A percentile compares a stretch with the other conserved stretches of the same genome.
Conservation (phyloP, 2,329 filamentous ascomycete genomes). For the Curvularia lunata region DNA sequence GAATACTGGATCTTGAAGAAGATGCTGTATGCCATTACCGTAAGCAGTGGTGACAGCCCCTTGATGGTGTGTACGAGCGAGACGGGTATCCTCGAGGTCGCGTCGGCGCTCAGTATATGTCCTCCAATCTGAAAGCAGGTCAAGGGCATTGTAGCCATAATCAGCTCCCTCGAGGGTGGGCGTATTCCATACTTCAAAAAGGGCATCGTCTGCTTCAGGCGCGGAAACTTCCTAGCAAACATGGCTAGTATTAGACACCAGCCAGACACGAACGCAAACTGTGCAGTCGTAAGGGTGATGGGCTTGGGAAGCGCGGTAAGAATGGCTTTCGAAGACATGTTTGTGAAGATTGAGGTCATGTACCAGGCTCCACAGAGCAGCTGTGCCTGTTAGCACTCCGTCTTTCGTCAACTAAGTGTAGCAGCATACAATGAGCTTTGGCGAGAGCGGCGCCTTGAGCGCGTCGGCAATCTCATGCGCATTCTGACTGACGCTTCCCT, state of each 20-base stretch:
- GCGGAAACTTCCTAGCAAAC: constrained; percentile 74
- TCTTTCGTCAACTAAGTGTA: constrained; percentile 7
- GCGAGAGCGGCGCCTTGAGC: constrained; percentile 86
- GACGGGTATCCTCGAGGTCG: constrained; percentile 92
- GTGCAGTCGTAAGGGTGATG: constrained; percentile 86
- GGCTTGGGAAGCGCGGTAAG: constrained; percentile 89
- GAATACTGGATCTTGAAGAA: constrained; percentile 91
- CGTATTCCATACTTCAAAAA: constrained; percentile 85
- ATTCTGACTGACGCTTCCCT: constrained; percentile 87
- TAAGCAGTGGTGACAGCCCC: constrained; percentile 93
- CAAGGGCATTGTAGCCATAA: constrained; percentile 86
- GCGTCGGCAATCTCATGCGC: constrained; percentile 92
- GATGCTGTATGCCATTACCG: constrained; percentile 88
- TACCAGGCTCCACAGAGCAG: constrained; percentile 90
- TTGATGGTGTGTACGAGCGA: constrained; percentile 99
- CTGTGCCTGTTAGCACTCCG: constrained; percentile 57
- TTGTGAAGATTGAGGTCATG: constrained; percentile 91
- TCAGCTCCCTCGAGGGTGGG: constrained; percentile 78
- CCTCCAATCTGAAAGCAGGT: constrained; percentile 92
- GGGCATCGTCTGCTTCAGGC: constrained; percentile 73
- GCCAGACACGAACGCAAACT: constrained; percentile 90
- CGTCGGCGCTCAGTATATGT: constrained; percentile 91
- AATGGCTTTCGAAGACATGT: constrained; percentile 97
- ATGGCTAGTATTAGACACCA: constrained; percentile 84
- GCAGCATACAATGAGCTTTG: constrained; percentile 77